Evolutionary conservation across 2,329 filamentous ascomycete species (phyloP).

Genomic region (Botrytis paeoniae): DNA sequence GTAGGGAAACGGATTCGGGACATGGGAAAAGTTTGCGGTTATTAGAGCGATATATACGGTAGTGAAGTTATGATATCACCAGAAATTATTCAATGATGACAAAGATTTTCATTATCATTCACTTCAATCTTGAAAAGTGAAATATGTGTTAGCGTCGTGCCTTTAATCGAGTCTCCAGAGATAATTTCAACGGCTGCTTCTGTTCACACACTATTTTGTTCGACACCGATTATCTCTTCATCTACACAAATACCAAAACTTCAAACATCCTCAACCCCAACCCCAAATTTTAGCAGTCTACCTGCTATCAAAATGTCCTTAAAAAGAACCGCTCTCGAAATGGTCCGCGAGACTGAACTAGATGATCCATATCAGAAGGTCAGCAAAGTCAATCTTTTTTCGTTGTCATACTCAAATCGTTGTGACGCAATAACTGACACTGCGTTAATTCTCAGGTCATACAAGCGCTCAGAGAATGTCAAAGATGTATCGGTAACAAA

Average conservation of each 20-base stretch:
- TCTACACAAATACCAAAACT: too few species aligned
- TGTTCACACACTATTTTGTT: too few species aligned
- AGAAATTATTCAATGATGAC: too few species aligned
- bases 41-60: not conserved
- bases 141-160: too few species aligned
- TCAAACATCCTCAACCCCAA: not conserved
- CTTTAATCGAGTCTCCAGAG: too few species aligned
- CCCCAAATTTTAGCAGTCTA: not conserved
- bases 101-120: not conserved
- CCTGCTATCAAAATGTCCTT: too few species aligned
- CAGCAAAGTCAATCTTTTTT: accelerated
- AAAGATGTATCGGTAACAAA: too few species aligned
- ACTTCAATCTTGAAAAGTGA: not conserved
- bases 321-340: not conserved
- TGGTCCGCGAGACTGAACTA: not conserved
- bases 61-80: not conserved
- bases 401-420: not conserved
- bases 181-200: too few species aligned
- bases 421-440: accelerated
- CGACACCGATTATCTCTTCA: too few species aligned
- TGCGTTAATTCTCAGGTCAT: not conserved
- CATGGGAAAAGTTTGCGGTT: not conserved
- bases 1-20: not conserved
- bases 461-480: not conserved
- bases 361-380: not conserved